Evolutionary conservation across 2,329 filamentous ascomycete species (phyloP), one percentile per base, ranked within the genome.

Genomic region (Apiospora phragmitis): DNA sequence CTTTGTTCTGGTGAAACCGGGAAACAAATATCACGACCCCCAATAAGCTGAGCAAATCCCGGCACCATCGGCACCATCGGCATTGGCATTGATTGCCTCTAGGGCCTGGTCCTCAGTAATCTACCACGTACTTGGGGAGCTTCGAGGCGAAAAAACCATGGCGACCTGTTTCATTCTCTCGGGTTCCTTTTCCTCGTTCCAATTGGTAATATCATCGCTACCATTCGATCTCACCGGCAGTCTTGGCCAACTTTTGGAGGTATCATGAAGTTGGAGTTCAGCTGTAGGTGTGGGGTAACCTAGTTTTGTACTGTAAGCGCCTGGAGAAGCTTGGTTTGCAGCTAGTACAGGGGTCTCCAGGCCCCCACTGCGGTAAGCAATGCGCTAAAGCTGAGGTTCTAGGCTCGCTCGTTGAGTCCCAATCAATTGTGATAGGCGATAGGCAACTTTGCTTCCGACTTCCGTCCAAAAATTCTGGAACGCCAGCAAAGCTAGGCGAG

Each of bases 381-480:
- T 51, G 47, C 47, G n/a, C n/a, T 51, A 26, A 16, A 51, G 47
- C 12, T 51, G 43, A n/a, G 43, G 18, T 47, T 47, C 43, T 47
- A 47, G 43, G 43, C 43, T n/a, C 21, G 43, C 43, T n/a, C 21
- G 3, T 47, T n/a, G 43, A 8, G n/a, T 18, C 42, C 42, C 42
- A 18, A 35, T 59, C 51, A 35, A 35, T 59, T 35, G 26, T n/a
- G 55, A 62, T 62, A 62, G 55, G 55, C 55, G 55, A 62, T 62
- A 62, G 55, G 55, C 55, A 38, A 62, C 55, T 62, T 62, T 62
- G 55, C 55, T 62, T 62, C 55, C 55, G 55, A 62, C 32, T 62
- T 62, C 55, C 55, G 55, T 38, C 55, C 55, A 62, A 62, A 62
- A 62, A 38, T 62, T 62, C 55, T 62, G 55, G 55, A 38, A 3